phyloP scores from a whole-genome alignment of 164 flowering plant species.

The Sedum album region DNA sequence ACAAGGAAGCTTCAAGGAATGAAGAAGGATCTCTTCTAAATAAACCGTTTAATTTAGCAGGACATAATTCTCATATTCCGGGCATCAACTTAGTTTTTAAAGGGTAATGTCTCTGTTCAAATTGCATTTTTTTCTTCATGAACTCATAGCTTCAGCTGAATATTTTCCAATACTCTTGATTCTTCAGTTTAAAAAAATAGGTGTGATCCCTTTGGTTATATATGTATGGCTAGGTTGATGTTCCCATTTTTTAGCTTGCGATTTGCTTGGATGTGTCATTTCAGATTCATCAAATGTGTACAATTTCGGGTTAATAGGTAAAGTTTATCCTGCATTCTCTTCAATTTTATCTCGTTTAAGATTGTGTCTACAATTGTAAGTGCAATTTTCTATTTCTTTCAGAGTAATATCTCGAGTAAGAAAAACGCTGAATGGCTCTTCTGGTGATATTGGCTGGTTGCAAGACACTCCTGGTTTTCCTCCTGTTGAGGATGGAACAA shows the following conservation, averaged over 20 bases:
- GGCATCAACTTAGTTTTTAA: slow-evolving; percentile 32
- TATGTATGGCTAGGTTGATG: slow-evolving; percentile 41
- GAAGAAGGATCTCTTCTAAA: slow-evolving; percentile 22
- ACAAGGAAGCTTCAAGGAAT: slow-evolving; percentile 13
- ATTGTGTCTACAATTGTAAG: not conserved
- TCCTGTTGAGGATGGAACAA: slow-evolving; percentile 68
- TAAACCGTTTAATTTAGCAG: slow-evolving; percentile 27
- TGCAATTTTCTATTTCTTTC: slow-evolving; percentile 14
- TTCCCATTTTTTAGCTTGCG: slow-evolving; percentile 49
- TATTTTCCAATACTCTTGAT: not conserved
- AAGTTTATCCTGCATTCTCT: slow-evolving; percentile 8
- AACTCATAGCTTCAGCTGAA: not conserved
- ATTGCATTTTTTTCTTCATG: not conserved
- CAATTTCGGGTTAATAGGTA: slow-evolving; percentile 45
- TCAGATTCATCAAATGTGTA: slow-evolving; percentile 26
- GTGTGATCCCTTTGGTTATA: slow-evolving; percentile 5
- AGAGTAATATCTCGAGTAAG: slow-evolving; percentile 47
- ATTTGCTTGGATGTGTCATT: slow-evolving; percentile 35
- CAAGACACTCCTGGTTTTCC: slow-evolving; percentile 51
- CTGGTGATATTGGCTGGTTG: slow-evolving; percentile 91
- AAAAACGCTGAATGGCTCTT: slow-evolving; percentile 64
- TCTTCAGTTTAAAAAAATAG: slow-evolving; percentile 1
- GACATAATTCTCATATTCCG: slow-evolving; percentile 14
- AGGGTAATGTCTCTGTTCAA: slow-evolving; percentile 32
- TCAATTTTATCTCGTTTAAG: not conserved